phyloP scores from a whole-genome alignment of 805 yeast genomes.

The Barnettozyma siamensis region DNA sequence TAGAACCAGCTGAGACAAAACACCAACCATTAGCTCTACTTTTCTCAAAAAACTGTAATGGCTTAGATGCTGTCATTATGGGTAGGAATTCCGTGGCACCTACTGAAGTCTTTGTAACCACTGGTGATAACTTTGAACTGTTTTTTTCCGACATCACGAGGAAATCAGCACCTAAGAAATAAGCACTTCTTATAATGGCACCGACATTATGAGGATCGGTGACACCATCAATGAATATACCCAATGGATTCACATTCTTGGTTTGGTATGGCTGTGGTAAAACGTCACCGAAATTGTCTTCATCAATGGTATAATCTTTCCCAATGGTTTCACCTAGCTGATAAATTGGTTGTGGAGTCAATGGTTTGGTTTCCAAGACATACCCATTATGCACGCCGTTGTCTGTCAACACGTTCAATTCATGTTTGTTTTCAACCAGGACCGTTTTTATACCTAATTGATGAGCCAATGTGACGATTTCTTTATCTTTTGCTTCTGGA shows the following conservation, averaged over 20 bases:
- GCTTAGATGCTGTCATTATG: conserved; percentile 51
- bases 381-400: conserved; percentile 79
- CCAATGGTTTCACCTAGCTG: conserved; percentile 20
- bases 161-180: conserved; percentile 78
- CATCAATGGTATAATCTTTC: conserved; percentile 15
- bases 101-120: conserved; percentile 72
- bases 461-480: conserved; percentile 44
- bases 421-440: conserved; percentile 30
- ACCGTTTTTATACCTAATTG: conserved; percentile 20
- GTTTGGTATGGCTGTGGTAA: conserved; percentile 17
- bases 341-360: conserved; percentile 30
- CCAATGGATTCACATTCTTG: conserved; percentile 49
- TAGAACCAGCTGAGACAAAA: conserved; percentile 55
- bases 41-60: conserved; percentile 55
- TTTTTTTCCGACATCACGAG: conserved; percentile 62
- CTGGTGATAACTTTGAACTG: conserved; percentile 71
- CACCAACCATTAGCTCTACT: conserved; percentile 60
- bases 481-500: conserved; percentile 28
- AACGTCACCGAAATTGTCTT: conserved; percentile 25
- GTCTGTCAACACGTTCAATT: conserved; percentile 52
- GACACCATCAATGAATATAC: conserved; percentile 69
- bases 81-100: conserved; percentile 79
- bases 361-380: conserved; percentile 60
- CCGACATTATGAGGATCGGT: conserved; percentile 88
- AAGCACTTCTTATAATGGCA: conserved; percentile 73